Evolutionary conservation across 106 monocot genomes (phyloP), one percentile per base, ranked within the genome.

Genomic region (Agapanthus africanus): DNA sequence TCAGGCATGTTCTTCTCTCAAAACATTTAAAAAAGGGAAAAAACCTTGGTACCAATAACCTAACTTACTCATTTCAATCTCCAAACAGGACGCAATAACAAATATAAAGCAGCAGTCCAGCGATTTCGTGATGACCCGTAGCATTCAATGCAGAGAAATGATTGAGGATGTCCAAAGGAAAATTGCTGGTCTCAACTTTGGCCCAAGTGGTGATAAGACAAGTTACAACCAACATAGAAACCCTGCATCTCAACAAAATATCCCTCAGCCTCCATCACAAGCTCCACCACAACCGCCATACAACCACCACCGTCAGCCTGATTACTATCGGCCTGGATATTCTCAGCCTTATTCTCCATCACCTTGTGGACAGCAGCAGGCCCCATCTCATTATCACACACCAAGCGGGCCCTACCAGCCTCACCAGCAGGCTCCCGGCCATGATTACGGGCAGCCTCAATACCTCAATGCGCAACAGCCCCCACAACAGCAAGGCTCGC

Each of bases 91-190:
- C 71, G 95, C 95, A 39, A 81, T 97, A 80, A 87, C 79, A 68
- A 92, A 84, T 46, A 73, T 89, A 67, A 97, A 92, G 78, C 91
- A 97, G 60, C 95, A 97, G 69, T 88, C 88, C 79, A 97, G 89
- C 38, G 91, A 97, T 72, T 97, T 89, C 23, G 77, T 86, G 27
- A 92, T 91, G 91, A 89, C 91, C 36, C 84, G 95, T 42, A 88
- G 80, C 71, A 84, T 91, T 42, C 91, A 97, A 52, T 89, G 86
- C 67, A 83, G 84, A 18, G 91, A 97, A 39, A 89, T 87, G 91
- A 80, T 97, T 26, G 91, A 92, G 62, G 86, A 86, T 27, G 88
- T 97, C 59, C 95, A 97, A 77, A 86, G 78, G 63, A 79, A 92
- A 47, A 66, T 97, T 42, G 81, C 91, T 34, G 86, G 91, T 23